Evolutionary conservation across 139 green algal species (phyloP).

Genomic region (Axilococcus clingmanii): DNA sequence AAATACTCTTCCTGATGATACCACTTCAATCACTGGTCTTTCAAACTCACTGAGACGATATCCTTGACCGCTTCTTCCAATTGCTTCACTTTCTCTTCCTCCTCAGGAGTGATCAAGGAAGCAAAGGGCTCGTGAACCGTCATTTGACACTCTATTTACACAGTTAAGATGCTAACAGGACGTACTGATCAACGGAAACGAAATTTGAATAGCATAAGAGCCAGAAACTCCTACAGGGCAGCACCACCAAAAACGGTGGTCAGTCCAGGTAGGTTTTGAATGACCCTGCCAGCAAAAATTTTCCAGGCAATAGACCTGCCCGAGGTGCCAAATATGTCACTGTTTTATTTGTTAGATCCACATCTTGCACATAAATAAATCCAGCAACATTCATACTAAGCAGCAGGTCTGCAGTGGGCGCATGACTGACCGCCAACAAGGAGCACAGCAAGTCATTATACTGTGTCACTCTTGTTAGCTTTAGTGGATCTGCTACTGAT

Average conservation of each 20-base stretch:
- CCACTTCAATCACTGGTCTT: no score
- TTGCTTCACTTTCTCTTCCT: conserved; percentile 2
- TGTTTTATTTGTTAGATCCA: conserved; percentile 50
- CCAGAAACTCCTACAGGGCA: no score
- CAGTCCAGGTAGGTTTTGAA: conserved; percentile 59
- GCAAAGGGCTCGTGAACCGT: background rate
- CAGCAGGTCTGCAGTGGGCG: conserved; percentile 33
- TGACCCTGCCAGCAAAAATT: conserved; percentile 63
- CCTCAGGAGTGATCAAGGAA: background rate
- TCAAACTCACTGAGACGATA: no score
- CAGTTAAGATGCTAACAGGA: no score
- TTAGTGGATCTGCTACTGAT: conserved; percentile 30
- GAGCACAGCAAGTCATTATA: conserved; percentile 55
- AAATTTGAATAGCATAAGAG: no score
- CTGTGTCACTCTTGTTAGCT: conserved; percentile 16
- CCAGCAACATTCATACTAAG: conserved; percentile 70
- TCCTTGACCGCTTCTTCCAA: background rate
- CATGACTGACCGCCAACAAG: conserved; percentile 80
- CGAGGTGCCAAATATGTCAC: conserved; percentile 69
- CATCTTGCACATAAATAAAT: conserved; percentile 72
- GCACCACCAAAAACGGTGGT: no score
- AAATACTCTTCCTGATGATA: no score
- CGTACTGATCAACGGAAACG: no score
- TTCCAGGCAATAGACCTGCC: conserved; percentile 55
- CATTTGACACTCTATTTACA: no score